Evolutionary conservation across 495 filamentous ascomycete species (phyloP).

Genomic region (Penicillium bovifimosum): DNA sequence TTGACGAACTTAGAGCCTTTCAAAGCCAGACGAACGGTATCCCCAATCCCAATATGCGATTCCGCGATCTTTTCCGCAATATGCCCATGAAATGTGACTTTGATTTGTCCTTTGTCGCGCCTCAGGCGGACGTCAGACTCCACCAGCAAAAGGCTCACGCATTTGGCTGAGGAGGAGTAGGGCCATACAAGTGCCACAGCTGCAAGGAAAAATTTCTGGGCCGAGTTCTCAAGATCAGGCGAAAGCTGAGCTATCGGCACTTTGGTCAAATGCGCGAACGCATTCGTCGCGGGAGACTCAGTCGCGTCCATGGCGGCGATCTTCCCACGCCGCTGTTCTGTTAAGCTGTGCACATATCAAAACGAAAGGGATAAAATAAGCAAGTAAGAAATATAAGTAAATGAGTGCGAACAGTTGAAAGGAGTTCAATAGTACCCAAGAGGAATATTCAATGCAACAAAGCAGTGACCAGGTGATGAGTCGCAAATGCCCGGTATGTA

Average conservation of each 20-base stretch:
- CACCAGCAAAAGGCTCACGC: conserved; percentile 69
- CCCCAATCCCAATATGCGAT: conserved; percentile 65
- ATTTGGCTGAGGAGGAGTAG: conserved; percentile 68
- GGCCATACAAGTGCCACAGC: conserved; percentile 87
- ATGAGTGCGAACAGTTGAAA: neutral
- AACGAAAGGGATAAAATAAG: neutral
- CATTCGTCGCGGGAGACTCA: conserved; percentile 21
- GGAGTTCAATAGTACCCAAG: neutral
- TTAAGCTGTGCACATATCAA: neutral
- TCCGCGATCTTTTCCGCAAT: conserved; percentile 65
- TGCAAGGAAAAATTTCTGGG: conserved; percentile 48
- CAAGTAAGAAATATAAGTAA: neutral
- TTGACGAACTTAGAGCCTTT: conserved; percentile 56
- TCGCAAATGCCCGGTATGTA: neutral
- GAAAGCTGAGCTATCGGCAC: conserved; percentile 65
- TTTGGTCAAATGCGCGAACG: conserved; percentile 24
- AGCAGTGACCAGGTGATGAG: neutral
- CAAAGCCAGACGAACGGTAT: conserved; percentile 64
- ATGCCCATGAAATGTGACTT: conserved; percentile 67
- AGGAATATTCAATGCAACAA: conserved; percentile 3
- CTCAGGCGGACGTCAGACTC: conserved; percentile 87
- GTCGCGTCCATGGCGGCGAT: conserved; percentile 28
- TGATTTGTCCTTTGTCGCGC: conserved; percentile 71
- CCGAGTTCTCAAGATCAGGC: conserved; percentile 41
- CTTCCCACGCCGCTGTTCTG: conserved; percentile 16